Evolutionary conservation across 169 alveolate genomes (phyloP).

Genomic region (Haemoproteus tartakovskyi): DNA sequence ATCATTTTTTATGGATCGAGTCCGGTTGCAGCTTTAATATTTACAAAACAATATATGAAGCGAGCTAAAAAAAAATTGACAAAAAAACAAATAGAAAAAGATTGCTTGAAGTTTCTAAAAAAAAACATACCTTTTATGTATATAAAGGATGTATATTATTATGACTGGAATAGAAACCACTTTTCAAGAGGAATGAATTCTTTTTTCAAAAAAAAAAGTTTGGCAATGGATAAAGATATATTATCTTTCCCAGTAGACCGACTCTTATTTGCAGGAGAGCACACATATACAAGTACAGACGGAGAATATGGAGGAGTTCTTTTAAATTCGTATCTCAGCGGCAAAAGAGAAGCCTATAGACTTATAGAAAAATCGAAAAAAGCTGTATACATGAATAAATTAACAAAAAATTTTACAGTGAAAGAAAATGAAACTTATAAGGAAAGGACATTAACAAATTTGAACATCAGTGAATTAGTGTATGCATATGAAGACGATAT

Average conservation of each 20-base stretch:
- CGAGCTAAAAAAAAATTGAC: neutral
- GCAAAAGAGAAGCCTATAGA: conserved; percentile 56
- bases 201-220: conserved; percentile 11
- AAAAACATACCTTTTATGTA: conserved; percentile 4
- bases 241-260: conserved; percentile 41
- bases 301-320: conserved; percentile 3
- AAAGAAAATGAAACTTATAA: neutral
- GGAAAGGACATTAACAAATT: conserved; percentile 19
- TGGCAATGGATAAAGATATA: conserved; percentile 36
- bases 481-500: conserved; percentile 49
- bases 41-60: conserved; percentile 10
- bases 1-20: conserved; percentile 20
- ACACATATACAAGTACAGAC: conserved; percentile 30
- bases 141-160: conserved; percentile 24
- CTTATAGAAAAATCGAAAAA: conserved; percentile 40
- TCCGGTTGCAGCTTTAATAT: conserved; percentile 20
- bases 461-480: neutral
- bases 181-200: conserved; percentile 40
- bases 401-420: conserved; percentile 21
- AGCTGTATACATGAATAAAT: conserved; percentile 10
- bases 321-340: conserved; percentile 30
- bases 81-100: neutral
- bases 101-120: conserved; percentile 14
- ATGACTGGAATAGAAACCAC: conserved; percentile 29
- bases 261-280: conserved; percentile 51